phyloP scores from a whole-genome alignment of 495 filamentous ascomycete species.

The Penicillium coprophilum region DNA sequence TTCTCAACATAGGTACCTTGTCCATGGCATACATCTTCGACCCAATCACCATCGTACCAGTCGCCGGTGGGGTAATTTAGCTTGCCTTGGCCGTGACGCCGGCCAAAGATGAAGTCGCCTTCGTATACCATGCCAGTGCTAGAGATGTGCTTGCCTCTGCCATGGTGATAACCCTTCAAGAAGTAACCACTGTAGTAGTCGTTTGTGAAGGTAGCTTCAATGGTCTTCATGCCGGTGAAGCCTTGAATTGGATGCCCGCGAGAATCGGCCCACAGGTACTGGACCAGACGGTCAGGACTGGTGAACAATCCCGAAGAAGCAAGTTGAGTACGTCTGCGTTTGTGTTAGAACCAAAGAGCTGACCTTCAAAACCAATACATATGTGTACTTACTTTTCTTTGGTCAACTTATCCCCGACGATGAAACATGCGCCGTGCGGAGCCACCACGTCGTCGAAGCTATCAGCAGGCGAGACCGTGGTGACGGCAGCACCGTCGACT shows the following conservation, averaged over 20 bases:
- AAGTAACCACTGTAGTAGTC: slow-evolving; percentile 51
- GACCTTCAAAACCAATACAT: neutral
- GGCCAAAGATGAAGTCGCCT: slow-evolving; percentile 53
- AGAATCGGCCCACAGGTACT: slow-evolving; percentile 46
- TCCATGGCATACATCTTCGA: slow-evolving; percentile 55
- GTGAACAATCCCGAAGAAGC: slow-evolving; percentile 43
- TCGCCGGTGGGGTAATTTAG: slow-evolving; percentile 64
- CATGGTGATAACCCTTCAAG: slow-evolving; percentile 52
- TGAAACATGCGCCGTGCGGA: slow-evolving; percentile 46
- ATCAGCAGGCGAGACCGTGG: slow-evolving; percentile 40
- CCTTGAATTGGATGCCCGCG: slow-evolving; percentile 47
- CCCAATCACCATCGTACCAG: slow-evolving; percentile 61
- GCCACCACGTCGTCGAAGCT: slow-evolving; percentile 39
- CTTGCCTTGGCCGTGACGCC: slow-evolving; percentile 54
- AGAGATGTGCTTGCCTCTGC: slow-evolving; percentile 53
- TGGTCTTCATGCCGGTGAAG: slow-evolving; percentile 45
- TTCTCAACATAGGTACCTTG: slow-evolving; percentile 59
- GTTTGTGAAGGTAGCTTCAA: slow-evolving; percentile 47
- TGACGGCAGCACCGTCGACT: slow-evolving; percentile 40
- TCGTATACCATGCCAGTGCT: slow-evolving; percentile 55
- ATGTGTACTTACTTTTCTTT: slow-evolving; percentile 37
- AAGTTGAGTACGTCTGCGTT: slow-evolving; percentile 34
- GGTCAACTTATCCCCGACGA: slow-evolving; percentile 44
- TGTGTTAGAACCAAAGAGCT: slow-evolving; percentile 12
- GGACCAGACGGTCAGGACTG: slow-evolving; percentile 46